Evolutionary conservation across 768 basidiomycete species (phyloP).

Genomic region (Rhizopogon sp.): DNA sequence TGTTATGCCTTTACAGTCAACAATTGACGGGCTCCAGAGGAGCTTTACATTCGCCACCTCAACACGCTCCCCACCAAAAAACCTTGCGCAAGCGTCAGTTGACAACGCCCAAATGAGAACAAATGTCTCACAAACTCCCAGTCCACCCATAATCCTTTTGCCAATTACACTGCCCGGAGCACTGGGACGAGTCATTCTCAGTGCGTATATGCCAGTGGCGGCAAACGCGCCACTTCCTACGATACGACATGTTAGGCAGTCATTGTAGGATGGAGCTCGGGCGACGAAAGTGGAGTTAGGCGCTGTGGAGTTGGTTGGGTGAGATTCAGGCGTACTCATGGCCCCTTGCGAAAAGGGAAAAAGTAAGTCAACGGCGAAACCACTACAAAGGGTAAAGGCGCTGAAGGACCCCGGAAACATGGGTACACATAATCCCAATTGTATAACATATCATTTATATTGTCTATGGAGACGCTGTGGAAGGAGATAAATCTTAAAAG

Average conservation of each 20-base stretch:
- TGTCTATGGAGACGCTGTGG: too few species aligned
- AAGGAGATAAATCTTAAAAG: background rate
- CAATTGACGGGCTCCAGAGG: background rate
- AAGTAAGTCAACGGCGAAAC: background rate
- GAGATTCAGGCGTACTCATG: background rate
- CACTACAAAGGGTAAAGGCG: too few species aligned
- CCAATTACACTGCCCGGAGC: slow-evolving; percentile 59
- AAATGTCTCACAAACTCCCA: slow-evolving; percentile 54
- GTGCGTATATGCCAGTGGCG: slow-evolving; percentile 61
- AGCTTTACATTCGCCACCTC: slow-evolving; percentile 21
- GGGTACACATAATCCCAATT: background rate
- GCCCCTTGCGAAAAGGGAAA: background rate
- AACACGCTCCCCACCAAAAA: slow-evolving; percentile 25
- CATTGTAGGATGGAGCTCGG: slow-evolving; percentile 23
- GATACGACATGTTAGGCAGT: slow-evolving; percentile 68
- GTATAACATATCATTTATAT: background rate
- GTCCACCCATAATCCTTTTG: slow-evolving; percentile 55
- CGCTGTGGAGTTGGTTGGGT: background rate
- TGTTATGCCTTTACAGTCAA: background rate
- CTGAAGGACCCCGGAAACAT: background rate
- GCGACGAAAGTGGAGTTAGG: background rate
- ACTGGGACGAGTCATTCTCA: slow-evolving; percentile 55
- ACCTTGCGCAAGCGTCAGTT: slow-evolving; percentile 15
- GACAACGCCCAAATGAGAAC: background rate
- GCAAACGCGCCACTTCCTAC: slow-evolving; percentile 62